phyloP scores from a whole-genome alignment of 495 filamentous ascomycete species.

The Aspergillus steynii region DNA sequence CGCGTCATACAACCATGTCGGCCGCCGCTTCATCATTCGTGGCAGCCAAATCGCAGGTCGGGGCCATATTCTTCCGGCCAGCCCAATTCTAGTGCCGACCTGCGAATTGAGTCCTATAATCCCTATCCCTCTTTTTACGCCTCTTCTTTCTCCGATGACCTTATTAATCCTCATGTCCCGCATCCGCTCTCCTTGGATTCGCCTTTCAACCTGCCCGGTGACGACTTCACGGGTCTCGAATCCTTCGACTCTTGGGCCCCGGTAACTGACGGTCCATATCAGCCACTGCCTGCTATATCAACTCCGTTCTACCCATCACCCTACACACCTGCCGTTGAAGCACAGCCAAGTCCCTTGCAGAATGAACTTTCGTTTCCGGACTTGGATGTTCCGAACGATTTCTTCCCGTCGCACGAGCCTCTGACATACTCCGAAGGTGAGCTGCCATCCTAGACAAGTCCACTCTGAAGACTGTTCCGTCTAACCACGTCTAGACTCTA shows the following conservation, averaged over 20 bases:
- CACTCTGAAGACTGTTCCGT: neutral
- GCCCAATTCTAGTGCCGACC: constrained; percentile 1
- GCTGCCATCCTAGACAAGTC: neutral
- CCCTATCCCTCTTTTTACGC: neutral
- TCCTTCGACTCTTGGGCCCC: constrained; percentile 6
- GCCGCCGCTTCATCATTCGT: constrained; percentile 6
- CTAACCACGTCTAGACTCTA: neutral
- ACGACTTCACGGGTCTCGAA: constrained; percentile 10
- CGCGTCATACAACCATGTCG: constrained; percentile 10
- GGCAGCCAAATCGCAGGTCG: neutral
- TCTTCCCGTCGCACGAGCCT: constrained; percentile 4
- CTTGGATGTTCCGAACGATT: neutral
- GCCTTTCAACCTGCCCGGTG: constrained; percentile 8
- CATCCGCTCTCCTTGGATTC: constrained; percentile 6
- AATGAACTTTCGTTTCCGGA: constrained; percentile 5
- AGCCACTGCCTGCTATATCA: constrained; percentile 1
- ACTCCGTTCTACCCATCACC: constrained; percentile 3
- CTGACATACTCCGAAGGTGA: constrained; percentile 6
- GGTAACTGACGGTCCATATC: constrained; percentile 1
- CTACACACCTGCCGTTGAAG: constrained; percentile 6
- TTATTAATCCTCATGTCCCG: neutral
- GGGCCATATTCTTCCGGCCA: constrained; percentile 4
- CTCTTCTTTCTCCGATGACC: neutral
- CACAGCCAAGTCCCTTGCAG: neutral
- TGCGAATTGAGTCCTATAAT: neutral